Conservation (phyloP, 2,329 filamentous ascomycete genomes). For the Nigrospora oryzae region DNA sequence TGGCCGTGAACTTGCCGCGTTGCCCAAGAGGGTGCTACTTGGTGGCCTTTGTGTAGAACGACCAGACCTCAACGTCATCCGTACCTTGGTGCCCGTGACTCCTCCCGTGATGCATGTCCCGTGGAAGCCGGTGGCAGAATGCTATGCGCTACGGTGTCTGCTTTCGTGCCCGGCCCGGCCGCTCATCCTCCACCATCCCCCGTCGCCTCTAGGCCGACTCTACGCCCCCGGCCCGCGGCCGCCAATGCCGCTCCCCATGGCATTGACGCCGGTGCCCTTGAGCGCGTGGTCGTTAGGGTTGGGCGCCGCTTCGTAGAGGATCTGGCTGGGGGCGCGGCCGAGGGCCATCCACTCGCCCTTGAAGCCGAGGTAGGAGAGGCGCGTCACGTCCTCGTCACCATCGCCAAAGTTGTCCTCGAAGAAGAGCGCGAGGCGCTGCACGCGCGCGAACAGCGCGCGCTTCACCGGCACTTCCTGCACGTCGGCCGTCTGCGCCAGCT, state of each 20-base stretch:
- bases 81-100: too few species aligned
- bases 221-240: conserved; percentile 26
- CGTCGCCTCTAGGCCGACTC: neutral
- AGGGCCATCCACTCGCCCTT: conserved; percentile 89
- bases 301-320: conserved; percentile 88
- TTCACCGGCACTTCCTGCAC: conserved; percentile 84
- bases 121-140: too few species aligned
- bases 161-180: too few species aligned
- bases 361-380: conserved; percentile 79
- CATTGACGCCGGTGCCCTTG: conserved; percentile 46
- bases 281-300: conserved; percentile 81
- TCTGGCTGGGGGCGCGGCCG: conserved; percentile 73
- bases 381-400: conserved; percentile 72
- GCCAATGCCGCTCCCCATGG: conserved; percentile 47
- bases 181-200: neutral
- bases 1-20: too few species aligned
- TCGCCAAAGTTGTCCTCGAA: conserved; percentile 84
- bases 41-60: too few species aligned
- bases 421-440: conserved; percentile 77
- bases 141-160: too few species aligned
- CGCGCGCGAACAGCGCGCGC: conserved; percentile 79
- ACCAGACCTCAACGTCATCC: too few species aligned
- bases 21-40: too few species aligned
- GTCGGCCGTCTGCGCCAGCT: conserved; percentile 69
- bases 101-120: too few species aligned